These are phyloP conservation scores for Dalbergia cochinchinensis DNA, from an alignment of 306 rosid genomes.

Conservation along the genomic window DNA sequence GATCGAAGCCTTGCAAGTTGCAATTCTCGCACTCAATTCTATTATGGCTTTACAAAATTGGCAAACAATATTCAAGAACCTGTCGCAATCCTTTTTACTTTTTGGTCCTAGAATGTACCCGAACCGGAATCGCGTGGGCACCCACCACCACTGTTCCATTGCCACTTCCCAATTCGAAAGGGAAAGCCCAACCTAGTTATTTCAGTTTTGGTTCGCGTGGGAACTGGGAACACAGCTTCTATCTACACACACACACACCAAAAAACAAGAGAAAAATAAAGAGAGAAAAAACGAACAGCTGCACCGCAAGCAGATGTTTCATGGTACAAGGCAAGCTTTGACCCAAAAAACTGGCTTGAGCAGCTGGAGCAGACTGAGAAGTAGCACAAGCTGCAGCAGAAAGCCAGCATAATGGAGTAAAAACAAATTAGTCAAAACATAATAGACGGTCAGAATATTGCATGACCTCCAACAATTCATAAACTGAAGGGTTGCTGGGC, in stretches of 20 bases:
- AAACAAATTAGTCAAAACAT: slow-evolving; percentile 13
- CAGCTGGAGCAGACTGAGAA: neutral
- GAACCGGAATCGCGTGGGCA: neutral
- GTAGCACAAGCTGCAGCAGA: neutral
- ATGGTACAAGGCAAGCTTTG: no score
- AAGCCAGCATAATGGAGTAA: neutral
- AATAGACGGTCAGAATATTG: slow-evolving; percentile 12
- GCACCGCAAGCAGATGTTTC: no score
- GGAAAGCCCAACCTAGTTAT: neutral
- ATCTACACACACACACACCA: no score
- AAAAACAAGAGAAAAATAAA: no score
- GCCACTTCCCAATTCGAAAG: neutral
- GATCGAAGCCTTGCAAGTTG: no score
- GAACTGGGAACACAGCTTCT: no score
- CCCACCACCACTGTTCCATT: neutral
- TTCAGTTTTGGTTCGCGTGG: neutral
- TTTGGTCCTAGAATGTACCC: neutral
- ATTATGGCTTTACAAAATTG: no score
- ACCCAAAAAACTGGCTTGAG: neutral
- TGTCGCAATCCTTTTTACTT: neutral
- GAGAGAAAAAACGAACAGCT: no score
- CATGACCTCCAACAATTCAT: neutral
- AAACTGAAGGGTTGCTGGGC: slow-evolving; percentile 18
- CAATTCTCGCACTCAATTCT: no score
- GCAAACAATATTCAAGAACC: neutral